Percentiles rank a stretch among this genome's conserved stretches.
These are phyloP conservation scores for Glaciozyma martinii DNA, from an alignment of 768 basidiomycete genomes.

Conservation along the genomic window DNA sequence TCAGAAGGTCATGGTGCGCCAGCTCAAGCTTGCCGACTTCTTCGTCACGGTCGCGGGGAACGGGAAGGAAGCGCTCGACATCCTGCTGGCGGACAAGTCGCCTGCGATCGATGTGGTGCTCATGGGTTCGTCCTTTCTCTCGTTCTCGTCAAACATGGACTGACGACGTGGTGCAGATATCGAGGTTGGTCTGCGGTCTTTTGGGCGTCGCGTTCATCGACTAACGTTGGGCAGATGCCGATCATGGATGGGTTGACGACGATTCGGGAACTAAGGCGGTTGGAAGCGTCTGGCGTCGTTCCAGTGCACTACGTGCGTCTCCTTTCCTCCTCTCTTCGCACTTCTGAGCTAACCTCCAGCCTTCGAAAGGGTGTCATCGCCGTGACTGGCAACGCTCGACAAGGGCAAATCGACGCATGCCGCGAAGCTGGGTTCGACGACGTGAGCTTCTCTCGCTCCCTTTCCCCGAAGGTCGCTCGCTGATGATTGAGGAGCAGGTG, in stretches of 20 bases:
- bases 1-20: slow-evolving; percentile 25
- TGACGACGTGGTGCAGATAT: neutral
- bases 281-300: neutral
- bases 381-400: slow-evolving; percentile 18
- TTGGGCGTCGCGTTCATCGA: neutral
- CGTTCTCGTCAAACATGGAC: rapidly evolving
- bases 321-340: neutral
- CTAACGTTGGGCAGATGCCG: slow-evolving; percentile 1
- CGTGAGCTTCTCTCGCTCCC: neutral
- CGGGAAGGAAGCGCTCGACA: slow-evolving; percentile 24
- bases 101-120: slow-evolving; percentile 3
- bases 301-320: slow-evolving; percentile 9
- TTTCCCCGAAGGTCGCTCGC: too few species aligned
- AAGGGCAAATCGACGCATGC: slow-evolving; percentile 1
- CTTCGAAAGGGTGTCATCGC: slow-evolving; percentile 10
- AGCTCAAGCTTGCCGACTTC: slow-evolving; percentile 24
- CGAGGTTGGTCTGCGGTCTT: neutral
- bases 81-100: slow-evolving; percentile 12
- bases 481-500: too few species aligned
- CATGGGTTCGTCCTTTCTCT: slow-evolving; percentile 7
- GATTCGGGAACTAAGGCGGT: neutral
- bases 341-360: neutral
- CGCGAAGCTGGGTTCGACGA: slow-evolving; percentile 17
- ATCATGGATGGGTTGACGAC: slow-evolving; percentile 9
- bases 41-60: slow-evolving; percentile 16